Percentiles rank a stretch among this genome's conserved stretches.
These are phyloP conservation scores for Fusarium dlaminii DNA, from an alignment of 2,329 filamentous ascomycete genomes.

Conservation along the genomic window DNA sequence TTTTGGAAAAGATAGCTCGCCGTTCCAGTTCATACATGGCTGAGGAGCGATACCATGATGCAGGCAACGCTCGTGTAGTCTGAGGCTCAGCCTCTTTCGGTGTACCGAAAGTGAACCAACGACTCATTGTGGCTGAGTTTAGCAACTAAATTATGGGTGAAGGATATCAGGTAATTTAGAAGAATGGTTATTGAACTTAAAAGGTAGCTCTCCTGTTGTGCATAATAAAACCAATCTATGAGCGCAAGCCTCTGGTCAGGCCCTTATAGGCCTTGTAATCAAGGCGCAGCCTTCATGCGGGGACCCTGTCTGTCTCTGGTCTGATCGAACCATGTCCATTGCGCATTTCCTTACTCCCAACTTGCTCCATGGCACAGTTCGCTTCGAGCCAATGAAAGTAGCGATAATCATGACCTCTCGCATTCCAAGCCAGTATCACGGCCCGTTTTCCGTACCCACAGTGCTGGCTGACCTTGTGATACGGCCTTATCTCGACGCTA, in stretches of 20 bases:
- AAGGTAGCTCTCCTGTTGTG: too few species aligned
- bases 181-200: too few species aligned
- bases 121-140: not conserved
- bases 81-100: not conserved
- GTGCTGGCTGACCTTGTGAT: not conserved
- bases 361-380: too few species aligned
- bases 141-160: too few species aligned
- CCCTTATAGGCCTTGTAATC: too few species aligned
- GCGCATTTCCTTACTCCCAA: too few species aligned
- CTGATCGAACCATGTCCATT: too few species aligned
- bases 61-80: not conserved
- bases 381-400: not conserved
- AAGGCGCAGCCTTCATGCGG: too few species aligned
- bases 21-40: not conserved
- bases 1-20: not conserved
- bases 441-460: not conserved
- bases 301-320: too few species aligned
- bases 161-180: too few species aligned
- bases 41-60: not conserved
- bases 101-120: not conserved
- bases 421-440: not conserved
- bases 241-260: not conserved
- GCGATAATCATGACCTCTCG: not conserved
- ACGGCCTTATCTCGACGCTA: not conserved
- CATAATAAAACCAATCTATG: not conserved